Percentiles rank a stretch among this genome's conserved stretches.
phyloP scores from a whole-genome alignment of 1,284 basidiomycete species.

The Ustilago cynodontis region DNA sequence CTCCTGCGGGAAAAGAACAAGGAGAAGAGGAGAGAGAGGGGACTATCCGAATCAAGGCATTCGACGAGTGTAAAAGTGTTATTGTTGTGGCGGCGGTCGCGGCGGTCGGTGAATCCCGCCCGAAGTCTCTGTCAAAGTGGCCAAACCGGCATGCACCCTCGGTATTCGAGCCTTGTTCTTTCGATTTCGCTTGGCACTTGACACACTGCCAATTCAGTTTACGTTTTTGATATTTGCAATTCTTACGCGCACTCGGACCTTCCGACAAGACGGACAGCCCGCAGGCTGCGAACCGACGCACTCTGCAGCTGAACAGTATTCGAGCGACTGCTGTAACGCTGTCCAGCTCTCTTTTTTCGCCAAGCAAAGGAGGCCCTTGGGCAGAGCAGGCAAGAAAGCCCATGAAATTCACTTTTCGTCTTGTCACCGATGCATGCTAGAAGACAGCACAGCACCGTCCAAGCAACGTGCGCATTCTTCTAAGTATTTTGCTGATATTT shows the following conservation, averaged over 20 bases:
- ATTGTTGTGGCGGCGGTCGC: conserved; percentile 1
- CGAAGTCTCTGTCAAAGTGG: not conserved
- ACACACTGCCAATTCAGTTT: not conserved
- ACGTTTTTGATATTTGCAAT: not conserved
- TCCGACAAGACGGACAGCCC: not conserved
- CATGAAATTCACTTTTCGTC: not conserved
- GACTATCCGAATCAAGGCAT: not conserved
- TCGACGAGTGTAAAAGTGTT: not conserved
- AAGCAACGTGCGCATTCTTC: not conserved
- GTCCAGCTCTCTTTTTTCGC: too few species aligned
- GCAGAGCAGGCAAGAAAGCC: not conserved
- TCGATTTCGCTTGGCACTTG: not conserved
- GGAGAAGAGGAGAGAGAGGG: too few species aligned
- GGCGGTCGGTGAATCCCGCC: conserved; percentile 1
- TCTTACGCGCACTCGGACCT: not conserved
- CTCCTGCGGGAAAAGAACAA: too few species aligned
- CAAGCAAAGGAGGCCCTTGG: not conserved
- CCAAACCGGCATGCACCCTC: not conserved
- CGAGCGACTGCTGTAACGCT: not conserved
- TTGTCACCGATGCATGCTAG: not conserved
- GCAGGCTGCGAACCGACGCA: not conserved
- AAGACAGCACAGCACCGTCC: not conserved
- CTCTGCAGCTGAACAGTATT: not conserved
- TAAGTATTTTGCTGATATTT: not conserved
- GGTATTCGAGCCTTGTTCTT: not conserved